Percentiles rank a stretch among this genome's conserved stretches.
phyloP scores from a whole-genome alignment of 2,329 filamentous ascomycete species.

The Zymoseptoria ardabiliae region DNA sequence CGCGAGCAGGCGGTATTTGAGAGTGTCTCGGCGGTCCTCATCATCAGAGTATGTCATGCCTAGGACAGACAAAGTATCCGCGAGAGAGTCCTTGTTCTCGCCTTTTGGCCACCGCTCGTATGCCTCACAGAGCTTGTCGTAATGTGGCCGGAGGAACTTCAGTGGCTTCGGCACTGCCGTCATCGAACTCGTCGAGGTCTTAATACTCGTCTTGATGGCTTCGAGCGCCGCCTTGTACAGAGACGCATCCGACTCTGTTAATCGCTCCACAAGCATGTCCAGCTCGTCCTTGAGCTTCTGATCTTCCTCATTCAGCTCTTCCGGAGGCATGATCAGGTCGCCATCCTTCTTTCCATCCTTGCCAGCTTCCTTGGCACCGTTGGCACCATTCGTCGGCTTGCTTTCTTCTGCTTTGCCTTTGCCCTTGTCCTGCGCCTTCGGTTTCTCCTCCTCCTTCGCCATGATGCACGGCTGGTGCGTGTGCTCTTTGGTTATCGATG shows the following conservation, averaged over 20 bases:
- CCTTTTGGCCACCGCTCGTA: constrained; percentile 85
- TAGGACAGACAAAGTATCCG: constrained; percentile 92
- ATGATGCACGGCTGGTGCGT: constrained; percentile 44
- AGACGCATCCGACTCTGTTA: constrained; percentile 78
- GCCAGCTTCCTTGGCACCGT: constrained; percentile 47
- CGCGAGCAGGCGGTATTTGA: constrained; percentile 88
- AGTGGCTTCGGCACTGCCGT: constrained; percentile 96
- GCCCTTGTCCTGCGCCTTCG: constrained; percentile 82
- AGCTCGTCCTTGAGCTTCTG: constrained; percentile 97
- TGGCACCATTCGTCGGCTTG: constrained; percentile 49
- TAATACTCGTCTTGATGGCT: constrained; percentile 96
- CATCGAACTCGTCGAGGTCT: constrained; percentile 98
- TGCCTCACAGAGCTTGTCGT: constrained; percentile 74
- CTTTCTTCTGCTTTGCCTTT: constrained; percentile 81
- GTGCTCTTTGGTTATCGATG: constrained; percentile 2
- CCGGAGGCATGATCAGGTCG: constrained; percentile 62
- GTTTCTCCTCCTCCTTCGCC: constrained; percentile 88
- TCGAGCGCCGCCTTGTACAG: constrained; percentile 91
- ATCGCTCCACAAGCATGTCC: constrained; percentile 92
- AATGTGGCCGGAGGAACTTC: constrained; percentile 96
- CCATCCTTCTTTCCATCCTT: constrained; percentile 67
- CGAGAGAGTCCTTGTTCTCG: constrained; percentile 79
- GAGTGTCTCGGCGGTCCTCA: constrained; percentile 88
- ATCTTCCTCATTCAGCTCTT: constrained; percentile 96
- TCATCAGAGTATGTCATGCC: constrained; percentile 95